A percentile compares a stretch with the other conserved stretches of the same genome.
These are phyloP conservation scores for Udeniomyces megalosporus DNA, from an alignment of 768 basidiomycete genomes.

Conservation along the genomic window DNA sequence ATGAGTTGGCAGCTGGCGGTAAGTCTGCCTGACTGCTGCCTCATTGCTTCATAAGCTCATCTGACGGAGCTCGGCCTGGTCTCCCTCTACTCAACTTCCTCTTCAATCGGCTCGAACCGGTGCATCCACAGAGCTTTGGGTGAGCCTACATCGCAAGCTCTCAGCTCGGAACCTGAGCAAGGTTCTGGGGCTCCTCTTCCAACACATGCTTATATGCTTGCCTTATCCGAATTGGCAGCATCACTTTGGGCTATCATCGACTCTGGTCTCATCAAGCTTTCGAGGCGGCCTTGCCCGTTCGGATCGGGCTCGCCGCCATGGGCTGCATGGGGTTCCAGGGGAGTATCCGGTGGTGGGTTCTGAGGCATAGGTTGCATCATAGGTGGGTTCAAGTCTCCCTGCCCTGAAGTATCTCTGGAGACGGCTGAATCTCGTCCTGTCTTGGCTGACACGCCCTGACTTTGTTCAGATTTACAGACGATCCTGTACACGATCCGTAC, in stretches of 20 bases:
- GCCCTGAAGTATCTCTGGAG: not conserved
- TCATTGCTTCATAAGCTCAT: too few species aligned
- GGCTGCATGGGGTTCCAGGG: constrained; percentile 65
- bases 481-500: constrained; percentile 32
- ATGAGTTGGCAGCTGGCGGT: constrained; percentile 48
- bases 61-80: too few species aligned
- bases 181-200: not conserved
- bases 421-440: not conserved
- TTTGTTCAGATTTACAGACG: constrained; percentile 1
- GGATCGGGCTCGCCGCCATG: constrained; percentile 45
- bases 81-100: too few species aligned
- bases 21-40: not conserved
- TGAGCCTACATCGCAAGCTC: constrained; percentile 20
- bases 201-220: not conserved
- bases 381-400: constrained; percentile 28
- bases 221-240: constrained; percentile 30
- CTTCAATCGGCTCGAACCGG: too few species aligned
- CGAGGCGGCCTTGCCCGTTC: constrained; percentile 41
- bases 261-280: constrained; percentile 63
- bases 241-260: constrained; percentile 62
- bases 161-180: not conserved
- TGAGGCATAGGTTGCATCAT: constrained; percentile 57
- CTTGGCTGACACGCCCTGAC: not conserved
- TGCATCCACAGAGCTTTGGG: constrained; percentile 38
- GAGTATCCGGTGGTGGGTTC: constrained; percentile 46